Percentiles rank a stretch among this genome's conserved stretches.
These are phyloP conservation scores for Penicillium sp. DNA, from an alignment of 2,329 filamentous ascomycete species.

Conservation along the genomic window DNA sequence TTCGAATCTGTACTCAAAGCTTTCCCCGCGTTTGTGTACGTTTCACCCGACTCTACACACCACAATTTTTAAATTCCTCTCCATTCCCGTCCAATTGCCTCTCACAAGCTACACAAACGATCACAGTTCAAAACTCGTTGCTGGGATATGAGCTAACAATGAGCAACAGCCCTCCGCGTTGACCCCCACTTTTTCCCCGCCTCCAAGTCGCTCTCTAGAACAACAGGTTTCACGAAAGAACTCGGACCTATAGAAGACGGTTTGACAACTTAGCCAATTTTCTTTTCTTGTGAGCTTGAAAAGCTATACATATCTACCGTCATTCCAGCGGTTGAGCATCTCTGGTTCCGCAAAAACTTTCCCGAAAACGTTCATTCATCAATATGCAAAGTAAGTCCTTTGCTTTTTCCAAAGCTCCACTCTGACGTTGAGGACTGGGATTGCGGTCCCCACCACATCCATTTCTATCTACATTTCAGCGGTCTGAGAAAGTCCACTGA, in stretches of 20 bases:
- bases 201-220: slow-evolving; percentile 4
- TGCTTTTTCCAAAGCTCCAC: slow-evolving; percentile 1
- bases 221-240: background rate
- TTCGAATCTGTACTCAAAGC: background rate
- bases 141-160: background rate
- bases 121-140: background rate
- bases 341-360: slow-evolving; percentile 2
- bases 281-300: background rate
- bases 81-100: background rate
- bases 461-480: slow-evolving; percentile 4
- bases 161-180: slow-evolving; percentile 3
- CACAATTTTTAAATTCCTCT: background rate
- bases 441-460: background rate
- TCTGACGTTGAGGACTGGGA: background rate
- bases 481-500: background rate
- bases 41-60: background rate
- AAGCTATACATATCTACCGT: background rate
- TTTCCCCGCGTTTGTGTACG: background rate
- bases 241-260: background rate
- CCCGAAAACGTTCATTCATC: slow-evolving; percentile 2
- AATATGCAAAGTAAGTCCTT: slow-evolving; percentile 37
- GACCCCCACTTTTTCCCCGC: slow-evolving; percentile 31
- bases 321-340: background rate
- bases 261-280: background rate
- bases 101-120: background rate